Evolutionary conservation across 805 yeast genomes (phyloP).

Genomic region (Starmerella sp.): DNA sequence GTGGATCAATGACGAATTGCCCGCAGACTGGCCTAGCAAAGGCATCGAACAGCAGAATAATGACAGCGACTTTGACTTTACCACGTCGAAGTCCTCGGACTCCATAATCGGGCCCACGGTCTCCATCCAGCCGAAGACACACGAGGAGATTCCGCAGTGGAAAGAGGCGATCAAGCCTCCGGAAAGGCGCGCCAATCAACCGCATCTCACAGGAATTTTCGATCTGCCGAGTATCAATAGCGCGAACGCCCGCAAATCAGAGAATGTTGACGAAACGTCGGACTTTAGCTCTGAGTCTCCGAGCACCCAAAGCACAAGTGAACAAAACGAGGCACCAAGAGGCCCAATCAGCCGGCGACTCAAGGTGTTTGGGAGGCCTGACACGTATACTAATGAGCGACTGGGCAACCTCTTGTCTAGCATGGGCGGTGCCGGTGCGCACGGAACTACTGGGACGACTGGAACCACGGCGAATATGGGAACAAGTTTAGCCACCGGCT

Average conservation of each 20-base stretch:
- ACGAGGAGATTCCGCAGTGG: constrained; percentile 15
- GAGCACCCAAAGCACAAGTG: not conserved
- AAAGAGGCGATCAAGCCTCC: constrained; percentile 13
- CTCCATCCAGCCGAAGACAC: constrained; percentile 13
- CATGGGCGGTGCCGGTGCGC: constrained; percentile 10
- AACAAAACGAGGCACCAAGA: constrained; percentile 1
- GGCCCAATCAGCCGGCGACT: constrained; percentile 17
- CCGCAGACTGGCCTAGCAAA: constrained; percentile 20
- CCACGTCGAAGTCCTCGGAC: constrained; percentile 12
- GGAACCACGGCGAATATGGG: not conserved
- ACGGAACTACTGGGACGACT: not conserved
- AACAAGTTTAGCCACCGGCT: no score
- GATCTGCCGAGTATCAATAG: not conserved
- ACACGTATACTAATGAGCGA: constrained; percentile 23
- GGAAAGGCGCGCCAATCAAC: not conserved
- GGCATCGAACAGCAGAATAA: not conserved
- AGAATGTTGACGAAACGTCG: not conserved
- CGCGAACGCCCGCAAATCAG: not conserved
- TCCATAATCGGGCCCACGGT: constrained; percentile 16
- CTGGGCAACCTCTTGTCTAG: constrained; percentile 19
- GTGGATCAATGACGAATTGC: constrained; percentile 20
- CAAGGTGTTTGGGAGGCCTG: constrained; percentile 21
- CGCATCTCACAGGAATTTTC: constrained; percentile 8
- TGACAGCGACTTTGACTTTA: constrained; percentile 2
- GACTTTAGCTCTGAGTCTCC: not conserved